phyloP scores from a whole-genome alignment of 2,329 filamentous ascomycete genomes.

The Hymenoscyphus occultus region DNA sequence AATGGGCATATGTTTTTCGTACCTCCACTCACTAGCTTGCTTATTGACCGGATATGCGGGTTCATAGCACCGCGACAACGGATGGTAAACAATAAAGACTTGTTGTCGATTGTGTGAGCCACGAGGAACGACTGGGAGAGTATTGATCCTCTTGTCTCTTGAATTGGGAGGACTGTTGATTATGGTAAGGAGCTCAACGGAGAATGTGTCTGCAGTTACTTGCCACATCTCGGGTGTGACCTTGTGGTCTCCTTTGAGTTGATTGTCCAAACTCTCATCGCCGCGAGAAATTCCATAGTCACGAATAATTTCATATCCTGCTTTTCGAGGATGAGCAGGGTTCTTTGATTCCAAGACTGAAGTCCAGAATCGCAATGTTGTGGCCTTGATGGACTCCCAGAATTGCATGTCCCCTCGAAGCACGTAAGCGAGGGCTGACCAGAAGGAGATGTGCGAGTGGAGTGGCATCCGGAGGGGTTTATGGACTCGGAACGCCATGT shows the following conservation, averaged over 20 bases:
- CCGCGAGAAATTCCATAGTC: background rate
- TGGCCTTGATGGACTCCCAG: background rate
- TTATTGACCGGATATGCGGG: background rate
- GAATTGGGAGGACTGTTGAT: background rate
- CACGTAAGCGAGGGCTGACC: constrained; percentile 1
- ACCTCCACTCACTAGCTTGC: background rate
- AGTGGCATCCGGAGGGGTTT: background rate
- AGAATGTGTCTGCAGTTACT: background rate
- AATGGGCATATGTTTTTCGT: background rate
- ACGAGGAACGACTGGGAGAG: background rate
- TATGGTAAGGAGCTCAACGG: background rate
- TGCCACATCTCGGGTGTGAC: constrained; percentile 6
- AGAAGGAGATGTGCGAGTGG: background rate
- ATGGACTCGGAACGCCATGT: background rate
- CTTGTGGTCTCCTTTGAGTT: background rate
- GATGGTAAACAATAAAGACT: background rate
- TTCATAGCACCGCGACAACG: background rate
- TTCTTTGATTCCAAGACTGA: background rate
- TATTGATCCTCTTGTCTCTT: background rate
- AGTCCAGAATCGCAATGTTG: background rate
- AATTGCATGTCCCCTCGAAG: background rate
- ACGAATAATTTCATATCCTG: background rate
- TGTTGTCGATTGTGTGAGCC: background rate
- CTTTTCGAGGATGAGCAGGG: background rate
- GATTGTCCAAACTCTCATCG: background rate